Base-by-base conservation (phyloP, 495 filamentous ascomycete genomes). In the Choiromyces venosus region DNA sequence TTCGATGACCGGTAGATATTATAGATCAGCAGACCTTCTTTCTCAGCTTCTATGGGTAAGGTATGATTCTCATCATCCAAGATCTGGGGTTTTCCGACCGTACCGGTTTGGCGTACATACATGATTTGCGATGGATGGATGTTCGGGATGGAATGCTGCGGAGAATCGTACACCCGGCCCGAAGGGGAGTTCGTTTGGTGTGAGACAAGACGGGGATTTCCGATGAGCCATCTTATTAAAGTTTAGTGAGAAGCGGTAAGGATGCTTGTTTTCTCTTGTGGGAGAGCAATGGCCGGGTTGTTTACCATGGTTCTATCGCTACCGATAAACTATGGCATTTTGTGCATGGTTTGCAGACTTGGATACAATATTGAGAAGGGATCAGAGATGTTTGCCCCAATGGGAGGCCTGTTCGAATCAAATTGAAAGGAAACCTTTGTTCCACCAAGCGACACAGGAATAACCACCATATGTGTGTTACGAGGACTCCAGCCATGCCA, bases 11-110 rank as follows among this genome's bases (percentile, higher is more conserved):
- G 52, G 52, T 61, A 61, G 52, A 61, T 33, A 61, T 61, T 33
- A 61, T 61, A 33, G 52, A 61, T 61, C 52, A 61, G 52, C 52
- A 33, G 52, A 33, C 25, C 25, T 61, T 61, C 52, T 61, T 61
- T 61, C n/a, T 61, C 52, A 61, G 52, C 52, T 61, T 61, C 52
- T 14, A 61, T n/a, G n/a, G n/a, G n/a, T n/a, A n/a, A n/a, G n/a
- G n/a, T n/a, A n/a, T 33, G 52, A 61, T 61, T 61, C 18, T 33
- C 52, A 61, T 61, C 25, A 61, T 61, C 25, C 52, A 33, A 61
- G 52, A 61, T 61, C 52, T 61, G 9, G n/a, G n/a, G 52, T 33
- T 1, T 33, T 33, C 52, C 52, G 29, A 33, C 52, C 25, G 52
- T 61, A 33, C 52, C 25, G 52, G 52, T 29, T 29, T n/a, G 52